Evolutionary conservation across 2,329 filamentous ascomycete species (phyloP).

Genomic region (Fusarium sulawesiense): DNA sequence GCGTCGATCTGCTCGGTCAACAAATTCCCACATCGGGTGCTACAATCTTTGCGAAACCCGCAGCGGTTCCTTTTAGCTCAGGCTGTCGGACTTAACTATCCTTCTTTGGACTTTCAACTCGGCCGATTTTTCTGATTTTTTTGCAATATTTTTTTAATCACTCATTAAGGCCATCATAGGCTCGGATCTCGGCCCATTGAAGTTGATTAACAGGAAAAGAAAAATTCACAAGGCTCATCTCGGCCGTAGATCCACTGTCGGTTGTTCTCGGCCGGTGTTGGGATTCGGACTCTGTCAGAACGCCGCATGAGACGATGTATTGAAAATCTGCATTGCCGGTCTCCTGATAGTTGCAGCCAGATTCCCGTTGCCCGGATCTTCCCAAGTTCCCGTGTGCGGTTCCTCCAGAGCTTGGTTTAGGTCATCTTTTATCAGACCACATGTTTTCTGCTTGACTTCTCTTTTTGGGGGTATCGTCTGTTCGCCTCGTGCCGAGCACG

Average conservation of each 20-base stretch:
- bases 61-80: constrained; percentile 28
- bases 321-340: constrained; percentile 24
- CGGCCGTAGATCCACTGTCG: constrained; percentile 33
- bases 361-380: constrained; percentile 28
- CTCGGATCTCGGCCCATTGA: constrained; percentile 10
- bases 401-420: constrained; percentile 4
- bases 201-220: background rate
- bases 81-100: constrained; percentile 10
- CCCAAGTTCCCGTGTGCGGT: constrained; percentile 11
- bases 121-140: background rate
- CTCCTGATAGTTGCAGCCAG: constrained; percentile 23
- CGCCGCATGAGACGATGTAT: constrained; percentile 37
- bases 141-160: constrained; percentile 14
- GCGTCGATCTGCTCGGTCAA: constrained; percentile 10
- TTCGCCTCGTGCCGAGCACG: constrained; percentile 22
- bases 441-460: background rate
- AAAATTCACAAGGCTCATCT: constrained; percentile 2
- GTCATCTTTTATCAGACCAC: constrained; percentile 1
- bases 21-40: constrained; percentile 23
- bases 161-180: constrained; percentile 8
- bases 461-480: background rate
- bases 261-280: constrained; percentile 43
- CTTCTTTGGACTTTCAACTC: constrained; percentile 19
- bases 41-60: constrained; percentile 30
- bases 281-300: constrained; percentile 17